A percentile compares a stretch with the other conserved stretches of the same genome.
Evolutionary conservation across 495 filamentous ascomycete genomes (phyloP).

Genomic region (Xylaria bambusicola): DNA sequence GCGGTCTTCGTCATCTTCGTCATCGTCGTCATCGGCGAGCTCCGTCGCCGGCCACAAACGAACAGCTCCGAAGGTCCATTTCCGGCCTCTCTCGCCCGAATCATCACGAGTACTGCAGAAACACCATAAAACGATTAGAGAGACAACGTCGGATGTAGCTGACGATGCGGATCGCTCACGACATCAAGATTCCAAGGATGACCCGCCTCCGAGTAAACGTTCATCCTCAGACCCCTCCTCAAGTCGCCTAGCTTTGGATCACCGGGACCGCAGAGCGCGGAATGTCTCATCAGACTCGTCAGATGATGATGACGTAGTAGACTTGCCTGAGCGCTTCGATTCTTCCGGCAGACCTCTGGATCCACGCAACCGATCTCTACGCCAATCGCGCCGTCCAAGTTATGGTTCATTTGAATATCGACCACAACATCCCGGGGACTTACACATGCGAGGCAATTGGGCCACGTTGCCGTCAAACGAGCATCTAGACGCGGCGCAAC

Average conservation of each 20-base stretch:
- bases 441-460: conserved; percentile 10
- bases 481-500: neutral
- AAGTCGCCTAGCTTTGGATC: conserved; percentile 26
- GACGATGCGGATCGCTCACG: neutral
- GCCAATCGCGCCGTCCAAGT: conserved; percentile 5
- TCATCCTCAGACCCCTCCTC: conserved; percentile 40
- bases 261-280: conserved; percentile 17
- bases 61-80: conserved; percentile 38
- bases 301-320: conserved; percentile 41
- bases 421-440: conserved; percentile 15
- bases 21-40: neutral
- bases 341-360: conserved; percentile 54
- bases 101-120: conserved; percentile 42
- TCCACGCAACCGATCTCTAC: neutral
- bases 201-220: conserved; percentile 22
- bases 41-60: conserved; percentile 12
- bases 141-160: conserved; percentile 8
- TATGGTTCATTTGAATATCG: conserved; percentile 13
- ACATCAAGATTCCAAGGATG: neutral
- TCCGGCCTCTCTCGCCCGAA: conserved; percentile 46
- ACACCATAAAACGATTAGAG: conserved; percentile 31
- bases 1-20: conserved; percentile 12
- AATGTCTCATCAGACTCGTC: conserved; percentile 21
- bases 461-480: neutral
- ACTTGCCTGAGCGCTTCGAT: conserved; percentile 68